A percentile compares a stretch with the other conserved stretches of the same genome.
Evolutionary conservation across 441 rosid genomes (phyloP).

Genomic region (Pelargonium fulgidum): DNA sequence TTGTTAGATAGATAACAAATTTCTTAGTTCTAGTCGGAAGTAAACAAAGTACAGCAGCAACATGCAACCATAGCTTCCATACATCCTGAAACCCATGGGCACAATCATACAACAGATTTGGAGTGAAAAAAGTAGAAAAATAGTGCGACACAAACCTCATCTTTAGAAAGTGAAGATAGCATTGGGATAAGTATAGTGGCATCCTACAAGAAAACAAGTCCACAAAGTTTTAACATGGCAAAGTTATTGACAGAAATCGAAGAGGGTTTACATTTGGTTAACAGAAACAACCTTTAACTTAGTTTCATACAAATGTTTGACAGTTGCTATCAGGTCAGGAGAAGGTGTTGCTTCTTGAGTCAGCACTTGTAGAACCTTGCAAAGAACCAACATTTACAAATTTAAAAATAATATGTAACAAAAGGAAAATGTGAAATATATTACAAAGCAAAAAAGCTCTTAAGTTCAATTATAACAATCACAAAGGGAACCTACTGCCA

Average conservation of each 20-base stretch:
- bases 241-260: neutral
- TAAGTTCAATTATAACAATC: neutral
- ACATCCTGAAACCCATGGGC: neutral
- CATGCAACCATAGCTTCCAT: neutral
- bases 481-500: constrained; percentile 42
- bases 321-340: constrained; percentile 73
- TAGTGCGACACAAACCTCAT: constrained; percentile 53
- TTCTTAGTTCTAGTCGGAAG: neutral
- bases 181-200: constrained; percentile 92
- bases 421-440: constrained; percentile 16
- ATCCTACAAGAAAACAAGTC: constrained; percentile 53
- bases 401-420: constrained; percentile 15
- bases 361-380: constrained; percentile 88
- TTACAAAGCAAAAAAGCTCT: constrained; percentile 16
- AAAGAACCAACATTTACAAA: constrained; percentile 25
- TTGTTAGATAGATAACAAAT: neutral
- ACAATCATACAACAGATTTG: neutral
- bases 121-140: constrained; percentile 7
- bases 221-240: constrained; percentile 15
- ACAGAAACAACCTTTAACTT: constrained; percentile 69
- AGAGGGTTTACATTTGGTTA: neutral
- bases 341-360: constrained; percentile 83
- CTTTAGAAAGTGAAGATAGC: constrained; percentile 88
- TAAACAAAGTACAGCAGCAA: neutral
- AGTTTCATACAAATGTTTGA: constrained; percentile 89